Evolutionary conservation across 306 rosid genomes (phyloP).

Genomic region (Begonia peltatifolia): DNA sequence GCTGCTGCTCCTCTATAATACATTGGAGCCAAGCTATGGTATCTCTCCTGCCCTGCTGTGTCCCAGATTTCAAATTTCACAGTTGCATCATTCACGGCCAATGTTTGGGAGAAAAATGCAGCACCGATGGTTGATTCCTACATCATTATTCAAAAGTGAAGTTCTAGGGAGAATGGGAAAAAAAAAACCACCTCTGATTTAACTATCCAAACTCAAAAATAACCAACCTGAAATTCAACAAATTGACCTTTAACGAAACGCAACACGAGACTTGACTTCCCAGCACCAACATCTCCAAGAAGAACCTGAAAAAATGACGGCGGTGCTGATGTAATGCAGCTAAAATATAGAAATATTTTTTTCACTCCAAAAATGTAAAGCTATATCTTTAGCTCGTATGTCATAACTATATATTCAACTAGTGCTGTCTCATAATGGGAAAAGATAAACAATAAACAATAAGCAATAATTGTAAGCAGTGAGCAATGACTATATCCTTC

Average conservation of each 20-base stretch:
- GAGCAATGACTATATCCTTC: no score
- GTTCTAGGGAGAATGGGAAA: background rate
- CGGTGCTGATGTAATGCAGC: no score
- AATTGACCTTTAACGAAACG: constrained; percentile 55
- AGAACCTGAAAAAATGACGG: constrained; percentile 25
- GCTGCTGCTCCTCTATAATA: constrained; percentile 57
- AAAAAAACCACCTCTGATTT: background rate
- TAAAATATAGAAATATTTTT: no score
- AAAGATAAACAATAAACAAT: no score
- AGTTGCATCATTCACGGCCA: constrained; percentile 52
- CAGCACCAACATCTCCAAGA: constrained; percentile 61
- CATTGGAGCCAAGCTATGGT: constrained; percentile 57
- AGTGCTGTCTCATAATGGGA: no score
- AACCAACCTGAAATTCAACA: constrained; percentile 41
- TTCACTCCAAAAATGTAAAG: no score
- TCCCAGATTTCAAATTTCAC: constrained; percentile 59
- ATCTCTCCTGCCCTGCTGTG: constrained; percentile 55
- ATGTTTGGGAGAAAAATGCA: constrained; percentile 54
- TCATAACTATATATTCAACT: no score
- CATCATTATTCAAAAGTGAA: constrained; percentile 6
- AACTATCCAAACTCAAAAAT: constrained; percentile 2
- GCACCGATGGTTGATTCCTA: constrained; percentile 59
- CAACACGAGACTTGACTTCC: constrained; percentile 48
- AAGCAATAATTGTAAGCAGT: no score
- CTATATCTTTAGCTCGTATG: no score